These are phyloP conservation scores for Massarina eburnea DNA, from an alignment of 2,329 filamentous ascomycete species.

Conservation along the genomic window DNA sequence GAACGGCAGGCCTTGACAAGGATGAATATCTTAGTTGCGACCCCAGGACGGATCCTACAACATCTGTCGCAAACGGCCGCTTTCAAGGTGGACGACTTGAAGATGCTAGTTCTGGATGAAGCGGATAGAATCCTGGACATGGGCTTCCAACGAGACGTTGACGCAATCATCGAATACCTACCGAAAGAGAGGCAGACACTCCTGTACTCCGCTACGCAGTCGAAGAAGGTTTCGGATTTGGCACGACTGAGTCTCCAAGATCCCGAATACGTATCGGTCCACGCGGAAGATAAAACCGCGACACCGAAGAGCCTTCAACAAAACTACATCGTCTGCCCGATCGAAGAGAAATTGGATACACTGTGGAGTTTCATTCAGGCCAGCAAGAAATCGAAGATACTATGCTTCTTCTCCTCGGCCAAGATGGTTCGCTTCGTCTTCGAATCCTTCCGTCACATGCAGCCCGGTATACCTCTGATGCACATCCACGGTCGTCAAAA, in stretches of 20 bases:
- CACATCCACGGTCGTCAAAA: slow-evolving; percentile 95
- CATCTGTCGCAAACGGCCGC: slow-evolving; percentile 92
- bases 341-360: slow-evolving; percentile 87
- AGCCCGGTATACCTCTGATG: slow-evolving; percentile 88
- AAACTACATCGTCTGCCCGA: slow-evolving; percentile 82
- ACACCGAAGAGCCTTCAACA: slow-evolving; percentile 86
- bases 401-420: slow-evolving; percentile 92
- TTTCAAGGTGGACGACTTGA: slow-evolving; percentile 86
- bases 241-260: slow-evolving; percentile 85
- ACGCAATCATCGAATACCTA: slow-evolving; percentile 90
- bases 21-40: slow-evolving; percentile 98
- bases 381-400: slow-evolving; percentile 89
- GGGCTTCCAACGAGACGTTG: slow-evolving; percentile 88
- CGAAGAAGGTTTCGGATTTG: slow-evolving; percentile 88
- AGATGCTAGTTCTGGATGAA: slow-evolving; percentile 92
- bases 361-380: slow-evolving; percentile 90
- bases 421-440: slow-evolving; percentile 97
- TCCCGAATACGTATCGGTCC: slow-evolving; percentile 92
- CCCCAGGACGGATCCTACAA: slow-evolving; percentile 91
- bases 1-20: slow-evolving; percentile 79
- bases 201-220: slow-evolving; percentile 95
- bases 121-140: slow-evolving; percentile 97
- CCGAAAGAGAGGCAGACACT: slow-evolving; percentile 85
- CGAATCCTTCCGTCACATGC: slow-evolving; percentile 87
- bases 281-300: slow-evolving; percentile 76